Evolutionary conservation across 2,329 filamentous ascomycete genomes (phyloP), one percentile per base, ranked within the genome.

Genomic region (Achaetomium macrosporum): DNA sequence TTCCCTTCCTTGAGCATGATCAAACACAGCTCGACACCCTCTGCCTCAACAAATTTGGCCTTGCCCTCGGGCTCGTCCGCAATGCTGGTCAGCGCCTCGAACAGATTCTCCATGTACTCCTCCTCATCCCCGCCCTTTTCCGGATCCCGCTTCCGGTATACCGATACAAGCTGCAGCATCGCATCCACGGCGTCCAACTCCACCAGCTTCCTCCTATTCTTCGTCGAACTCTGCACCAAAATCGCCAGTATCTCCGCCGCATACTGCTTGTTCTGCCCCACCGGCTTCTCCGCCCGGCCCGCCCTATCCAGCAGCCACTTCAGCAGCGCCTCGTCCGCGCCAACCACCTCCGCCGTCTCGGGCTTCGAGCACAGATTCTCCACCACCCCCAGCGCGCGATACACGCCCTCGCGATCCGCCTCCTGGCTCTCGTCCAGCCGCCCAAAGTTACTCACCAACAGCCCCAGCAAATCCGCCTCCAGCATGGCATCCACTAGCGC

Each of bases 231-330:
- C 68, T 96, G 91, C 16, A 92, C 77, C 9, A 99, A 73, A 50
- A 99, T 93, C 12, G 92, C 90, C 2, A 99, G 75, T 8, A 97
- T 82, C 70, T 99, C 93, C 15, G 92, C 90, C 0, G 90, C 82
- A 67, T 97, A 99, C 67, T 96, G 92, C 67, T 93, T 95, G 67
- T 99, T 99, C 66, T 99, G 93, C 5, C 82, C 78, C 1, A 95
- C 81, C 0, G 76, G 74, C 4, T 73, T 73, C 66, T 96, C 90
- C 47, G 78, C 78, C 51, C 76, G 77, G 60, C 87, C 83, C 57
- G 90, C 86, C 46, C 93, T 81, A 46, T 77, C 71, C 35, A 96
- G 73, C 2, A 99, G 77, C 90, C 90, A 97, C 42, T 78, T 73
- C 8, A 96, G 66, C 0, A 96, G 73, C 8, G 73, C 74, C 6